Base-by-base conservation (phyloP, 2,329 filamentous ascomycete species). In the Fusarium sarcochroum region DNA sequence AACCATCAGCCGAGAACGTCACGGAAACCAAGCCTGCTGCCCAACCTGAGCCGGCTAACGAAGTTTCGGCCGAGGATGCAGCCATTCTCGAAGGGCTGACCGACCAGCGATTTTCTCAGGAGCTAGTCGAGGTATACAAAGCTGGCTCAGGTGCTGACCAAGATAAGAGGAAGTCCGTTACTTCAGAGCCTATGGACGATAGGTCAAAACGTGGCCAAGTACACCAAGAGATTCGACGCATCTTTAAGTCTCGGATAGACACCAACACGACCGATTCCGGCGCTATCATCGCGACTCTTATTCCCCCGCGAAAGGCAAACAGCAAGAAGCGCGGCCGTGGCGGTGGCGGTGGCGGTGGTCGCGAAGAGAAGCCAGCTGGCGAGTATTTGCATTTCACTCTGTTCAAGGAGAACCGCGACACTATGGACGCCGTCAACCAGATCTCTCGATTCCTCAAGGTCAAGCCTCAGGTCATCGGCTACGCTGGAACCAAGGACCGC, bases 361-460 rank as follows among this genome's bases (percentile, higher is more conserved):
- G 62, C 13, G 73, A 76, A 5, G 76, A 79, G 60, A 77, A 79
- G 64, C 77, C 77, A 59, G 63, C 78, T 85, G 93, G 92, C 18
- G 91, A 94, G 48, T 96, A 93, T 77, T 82, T 97, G 15, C 94
- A 97, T 78, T 97, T 97, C 78, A 95, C 93, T 1, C 84, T 98
- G 51, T 97, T 95, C 87, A 98, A 98, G 81, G 94, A 97, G 81
- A 98, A 98, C 81, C 94, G 95, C 76, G 94, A 98, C 76, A 98
- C 94, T 2, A 97, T 97, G 92, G 94, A 98, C 73, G 91, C 93
- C 0, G 85, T 97, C 53, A 90, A 89, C 53, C 93, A 91, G 74
- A 86, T 98, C 40, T 88, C 90, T 1, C 91, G 91, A 42, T 86
- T 91, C 68, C 81, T 97, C 66, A 92, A 91, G 75, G 83, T 92